Conservation (phyloP, 2,329 filamentous ascomycete genomes). For the Fusarium bactridioides region DNA sequence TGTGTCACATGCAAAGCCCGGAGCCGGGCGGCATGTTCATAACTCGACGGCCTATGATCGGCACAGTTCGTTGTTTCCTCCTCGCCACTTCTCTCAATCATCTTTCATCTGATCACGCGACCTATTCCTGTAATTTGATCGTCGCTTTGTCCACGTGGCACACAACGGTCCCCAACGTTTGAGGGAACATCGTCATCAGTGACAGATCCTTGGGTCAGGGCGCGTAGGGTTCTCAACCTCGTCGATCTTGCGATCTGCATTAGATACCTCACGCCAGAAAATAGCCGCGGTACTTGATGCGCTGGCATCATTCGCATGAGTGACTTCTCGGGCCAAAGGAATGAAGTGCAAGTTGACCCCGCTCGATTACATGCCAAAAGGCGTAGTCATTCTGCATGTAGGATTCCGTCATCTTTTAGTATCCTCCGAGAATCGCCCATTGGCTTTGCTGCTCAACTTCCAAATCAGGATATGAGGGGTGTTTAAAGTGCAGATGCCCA, state of each 20-base stretch:
- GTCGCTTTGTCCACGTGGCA: background rate
- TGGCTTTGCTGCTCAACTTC: background rate
- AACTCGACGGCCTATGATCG: background rate
- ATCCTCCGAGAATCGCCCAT: background rate
- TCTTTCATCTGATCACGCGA: background rate
- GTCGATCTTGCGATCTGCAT: background rate
- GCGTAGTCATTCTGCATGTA: background rate
- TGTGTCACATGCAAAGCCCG: background rate
- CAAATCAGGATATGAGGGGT: background rate
- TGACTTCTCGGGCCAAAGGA: background rate
- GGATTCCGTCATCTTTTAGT: background rate
- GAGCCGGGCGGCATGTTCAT: rapidly evolving
- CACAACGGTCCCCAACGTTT: background rate
- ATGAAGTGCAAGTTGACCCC: background rate
- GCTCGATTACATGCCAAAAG: background rate
- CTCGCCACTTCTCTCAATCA: background rate
- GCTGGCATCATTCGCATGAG: background rate
- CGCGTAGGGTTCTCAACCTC: background rate
- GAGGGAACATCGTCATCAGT: background rate
- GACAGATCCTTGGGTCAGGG: background rate
- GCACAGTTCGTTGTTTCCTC: background rate
- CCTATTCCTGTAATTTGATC: background rate
- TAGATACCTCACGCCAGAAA: background rate
- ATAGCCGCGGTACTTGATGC: background rate
- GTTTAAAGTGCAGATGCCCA: background rate